phyloP scores from a whole-genome alignment of 2,329 filamentous ascomycete species.

The Ophiostoma quercus region DNA sequence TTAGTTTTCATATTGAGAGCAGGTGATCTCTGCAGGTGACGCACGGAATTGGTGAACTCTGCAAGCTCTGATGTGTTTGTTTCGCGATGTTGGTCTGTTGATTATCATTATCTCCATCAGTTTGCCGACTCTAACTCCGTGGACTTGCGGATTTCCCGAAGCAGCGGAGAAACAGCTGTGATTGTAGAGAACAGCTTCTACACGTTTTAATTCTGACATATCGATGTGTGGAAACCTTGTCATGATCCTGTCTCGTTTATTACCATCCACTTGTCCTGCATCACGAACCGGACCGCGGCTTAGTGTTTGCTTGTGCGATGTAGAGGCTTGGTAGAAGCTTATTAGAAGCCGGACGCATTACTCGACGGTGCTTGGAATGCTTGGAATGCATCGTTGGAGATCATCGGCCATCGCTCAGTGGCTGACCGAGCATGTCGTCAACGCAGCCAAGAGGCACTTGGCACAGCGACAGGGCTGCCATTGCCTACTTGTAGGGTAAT shows the following conservation, averaged over 20 bases:
- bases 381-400: background rate
- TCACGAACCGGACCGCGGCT: too few species aligned
- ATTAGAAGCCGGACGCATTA: background rate
- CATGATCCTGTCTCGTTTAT: too few species aligned
- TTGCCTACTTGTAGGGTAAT: too few species aligned
- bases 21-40: background rate
- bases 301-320: background rate
- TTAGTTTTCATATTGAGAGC: too few species aligned
- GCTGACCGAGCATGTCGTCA: background rate
- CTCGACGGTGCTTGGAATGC: background rate
- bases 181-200: too few species aligned
- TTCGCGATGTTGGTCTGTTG: too few species aligned
- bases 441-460: constrained; percentile 6
- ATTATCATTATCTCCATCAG: too few species aligned
- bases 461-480: background rate
- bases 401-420: background rate
- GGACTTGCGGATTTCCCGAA: background rate
- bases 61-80: too few species aligned
- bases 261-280: too few species aligned
- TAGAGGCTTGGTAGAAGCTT: background rate
- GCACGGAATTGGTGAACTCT: background rate
- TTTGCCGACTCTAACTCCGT: background rate
- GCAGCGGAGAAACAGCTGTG: background rate
- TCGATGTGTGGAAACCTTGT: too few species aligned
- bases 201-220: too few species aligned